Conservation (phyloP, 139 green algal species). For the Asterochloris erici region DNA sequence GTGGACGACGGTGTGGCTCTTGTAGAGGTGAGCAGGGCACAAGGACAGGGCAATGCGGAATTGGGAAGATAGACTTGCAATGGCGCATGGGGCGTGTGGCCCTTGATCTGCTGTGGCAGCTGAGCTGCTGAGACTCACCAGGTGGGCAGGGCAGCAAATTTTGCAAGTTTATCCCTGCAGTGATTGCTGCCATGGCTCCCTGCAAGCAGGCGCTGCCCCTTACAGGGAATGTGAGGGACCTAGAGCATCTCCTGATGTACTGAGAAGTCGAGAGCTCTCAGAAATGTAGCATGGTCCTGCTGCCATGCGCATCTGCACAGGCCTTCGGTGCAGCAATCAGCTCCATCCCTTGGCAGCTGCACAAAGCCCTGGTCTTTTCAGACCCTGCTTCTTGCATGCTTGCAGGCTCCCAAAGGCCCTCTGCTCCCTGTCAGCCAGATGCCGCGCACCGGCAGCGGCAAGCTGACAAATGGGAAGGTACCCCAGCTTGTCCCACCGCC, state of each 20-base stretch:
- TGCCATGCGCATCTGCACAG: not conserved
- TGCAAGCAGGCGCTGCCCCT: not conserved
- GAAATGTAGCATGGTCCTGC: not conserved
- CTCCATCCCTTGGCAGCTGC: not conserved
- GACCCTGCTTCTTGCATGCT: not conserved
- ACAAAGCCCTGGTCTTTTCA: not conserved
- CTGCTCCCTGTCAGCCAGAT: conserved; percentile 5
- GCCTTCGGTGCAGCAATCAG: not conserved
- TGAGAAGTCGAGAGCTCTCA: not conserved
- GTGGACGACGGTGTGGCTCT: conserved; percentile 3
- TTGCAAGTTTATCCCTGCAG: not conserved
- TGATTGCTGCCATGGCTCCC: not conserved
- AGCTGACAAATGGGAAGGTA: conserved; percentile 15
- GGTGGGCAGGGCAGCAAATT: not conserved
- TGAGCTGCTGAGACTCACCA: not conserved
- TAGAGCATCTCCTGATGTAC: not conserved
- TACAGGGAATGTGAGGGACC: not conserved
- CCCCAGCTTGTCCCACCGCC: not conserved
- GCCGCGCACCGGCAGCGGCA: conserved; percentile 8
- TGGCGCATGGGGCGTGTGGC: not conserved
- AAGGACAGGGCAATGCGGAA: not conserved
- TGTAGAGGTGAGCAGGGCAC: not conserved
- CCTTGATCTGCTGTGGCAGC: not conserved
- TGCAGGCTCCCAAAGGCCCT: conserved; percentile 5
- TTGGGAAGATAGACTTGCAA: not conserved